phyloP scores from a whole-genome alignment of 257 asterid genomes.

The Salvia miltiorrhiza region DNA sequence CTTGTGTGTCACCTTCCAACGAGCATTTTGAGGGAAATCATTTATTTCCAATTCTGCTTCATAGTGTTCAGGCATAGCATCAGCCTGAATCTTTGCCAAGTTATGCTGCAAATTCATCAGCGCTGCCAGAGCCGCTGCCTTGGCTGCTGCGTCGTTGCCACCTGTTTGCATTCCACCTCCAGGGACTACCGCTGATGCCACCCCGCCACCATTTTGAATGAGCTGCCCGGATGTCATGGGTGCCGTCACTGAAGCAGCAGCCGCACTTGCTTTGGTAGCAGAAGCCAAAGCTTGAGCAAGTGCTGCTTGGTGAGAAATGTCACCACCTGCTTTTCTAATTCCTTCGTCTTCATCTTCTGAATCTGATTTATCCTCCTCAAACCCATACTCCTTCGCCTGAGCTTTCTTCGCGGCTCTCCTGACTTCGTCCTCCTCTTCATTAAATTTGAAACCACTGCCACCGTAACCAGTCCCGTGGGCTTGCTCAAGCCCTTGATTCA shows the following conservation, averaged over 20 bases:
- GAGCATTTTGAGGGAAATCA: slow-evolving; percentile 92
- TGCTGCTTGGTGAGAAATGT: slow-evolving; percentile 52
- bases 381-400: slow-evolving; percentile 82
- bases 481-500: slow-evolving; percentile 83
- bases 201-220: slow-evolving; percentile 40
- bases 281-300: slow-evolving; percentile 68
- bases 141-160: slow-evolving; percentile 61
- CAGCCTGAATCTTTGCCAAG: slow-evolving; percentile 84
- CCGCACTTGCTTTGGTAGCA: slow-evolving; percentile 38
- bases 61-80: slow-evolving; percentile 79
- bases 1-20: slow-evolving; percentile 96
- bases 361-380: slow-evolving; percentile 89
- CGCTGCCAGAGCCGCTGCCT: slow-evolving; percentile 77
- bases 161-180: slow-evolving; percentile 18
- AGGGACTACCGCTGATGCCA: slow-evolving; percentile 30
- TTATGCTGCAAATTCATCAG: slow-evolving; percentile 79
- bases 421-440: slow-evolving; percentile 89
- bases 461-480: slow-evolving; percentile 92
- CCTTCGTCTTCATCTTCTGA: slow-evolving; percentile 85
- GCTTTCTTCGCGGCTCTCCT: slow-evolving; percentile 90
- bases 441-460: slow-evolving; percentile 86
- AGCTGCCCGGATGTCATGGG: slow-evolving; percentile 38
- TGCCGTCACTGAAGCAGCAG: slow-evolving; percentile 36
- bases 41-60: slow-evolving; percentile 89
- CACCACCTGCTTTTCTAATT: slow-evolving; percentile 74